phyloP scores from a whole-genome alignment of 495 filamentous ascomycete species.

The Glonium stellatum region DNA sequence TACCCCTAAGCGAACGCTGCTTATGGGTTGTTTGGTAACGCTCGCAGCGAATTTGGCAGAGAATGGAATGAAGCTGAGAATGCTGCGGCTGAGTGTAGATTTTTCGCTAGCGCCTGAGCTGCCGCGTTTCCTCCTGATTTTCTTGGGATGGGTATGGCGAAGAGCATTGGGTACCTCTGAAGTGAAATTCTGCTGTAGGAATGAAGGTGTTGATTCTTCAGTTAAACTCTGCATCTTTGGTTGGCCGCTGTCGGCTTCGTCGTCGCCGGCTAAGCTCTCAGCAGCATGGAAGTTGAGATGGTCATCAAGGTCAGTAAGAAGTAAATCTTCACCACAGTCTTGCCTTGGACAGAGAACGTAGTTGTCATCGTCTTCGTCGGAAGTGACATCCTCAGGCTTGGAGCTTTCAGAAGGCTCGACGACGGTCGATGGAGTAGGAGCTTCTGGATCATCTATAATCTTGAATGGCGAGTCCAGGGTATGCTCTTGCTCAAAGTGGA shows the following conservation, averaged over 20 bases:
- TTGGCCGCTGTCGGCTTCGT: constrained; percentile 29
- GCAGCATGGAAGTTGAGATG: constrained; percentile 69
- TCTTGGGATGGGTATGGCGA: constrained; percentile 9
- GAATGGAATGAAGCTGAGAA: constrained; percentile 24
- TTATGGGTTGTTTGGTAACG: constrained; percentile 6
- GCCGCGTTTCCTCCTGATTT: constrained; percentile 7
- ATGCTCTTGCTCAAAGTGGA: constrained; percentile 56
- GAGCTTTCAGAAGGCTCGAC: neutral
- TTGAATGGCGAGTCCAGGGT: constrained; percentile 50
- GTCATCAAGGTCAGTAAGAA: constrained; percentile 53
- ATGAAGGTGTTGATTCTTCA: constrained; percentile 17
- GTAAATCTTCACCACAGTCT: constrained; percentile 65
- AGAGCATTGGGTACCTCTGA: constrained; percentile 7
- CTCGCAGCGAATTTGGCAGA: constrained; percentile 8
- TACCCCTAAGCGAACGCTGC: constrained; percentile 11
- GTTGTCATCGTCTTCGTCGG: constrained; percentile 34
- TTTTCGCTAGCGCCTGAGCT: constrained; percentile 19
- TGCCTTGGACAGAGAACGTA: constrained; percentile 63
- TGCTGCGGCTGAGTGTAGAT: constrained; percentile 21
- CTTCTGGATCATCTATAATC: constrained; percentile 32
- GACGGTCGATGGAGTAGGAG: constrained; percentile 6
- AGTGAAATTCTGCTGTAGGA: constrained; percentile 26
- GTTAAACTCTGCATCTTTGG: constrained; percentile 1
- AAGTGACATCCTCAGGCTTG: constrained; percentile 11
- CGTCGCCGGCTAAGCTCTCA: constrained; percentile 49